Conservation (phyloP, 2,329 filamentous ascomycete genomes). For the Fusarium musae region DNA sequence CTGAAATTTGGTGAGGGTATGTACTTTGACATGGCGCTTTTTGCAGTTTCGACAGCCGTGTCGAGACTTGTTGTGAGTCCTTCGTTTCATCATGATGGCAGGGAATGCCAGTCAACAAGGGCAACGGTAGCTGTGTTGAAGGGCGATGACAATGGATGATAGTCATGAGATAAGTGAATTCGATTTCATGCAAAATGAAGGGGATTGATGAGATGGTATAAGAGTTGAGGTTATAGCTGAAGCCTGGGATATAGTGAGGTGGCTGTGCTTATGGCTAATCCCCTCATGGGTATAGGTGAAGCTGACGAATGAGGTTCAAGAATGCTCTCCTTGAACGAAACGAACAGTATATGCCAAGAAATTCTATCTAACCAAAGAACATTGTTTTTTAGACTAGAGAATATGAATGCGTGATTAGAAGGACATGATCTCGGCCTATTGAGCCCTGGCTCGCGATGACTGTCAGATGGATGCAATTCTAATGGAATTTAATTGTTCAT, state of each 20-base stretch:
- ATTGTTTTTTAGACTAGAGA: background rate
- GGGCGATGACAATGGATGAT: fast-evolving
- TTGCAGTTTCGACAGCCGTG: constrained; percentile 44
- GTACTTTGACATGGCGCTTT: constrained; percentile 42
- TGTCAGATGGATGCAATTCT: fast-evolving
- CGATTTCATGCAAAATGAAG: background rate
- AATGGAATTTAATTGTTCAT: background rate
- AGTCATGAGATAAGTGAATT: background rate
- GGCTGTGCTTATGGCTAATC: constrained; percentile 34
- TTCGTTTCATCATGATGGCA: constrained; percentile 35
- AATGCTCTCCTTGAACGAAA: background rate
- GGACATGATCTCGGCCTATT: too few relatives aligned
- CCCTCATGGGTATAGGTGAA: background rate
- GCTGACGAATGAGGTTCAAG: constrained; percentile 8
- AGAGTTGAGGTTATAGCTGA: background rate
- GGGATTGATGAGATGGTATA: background rate
- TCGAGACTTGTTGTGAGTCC: constrained; percentile 41
- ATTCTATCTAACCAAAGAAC: background rate
- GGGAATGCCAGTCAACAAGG: background rate
- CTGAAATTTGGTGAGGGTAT: background rate
- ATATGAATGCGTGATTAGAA: background rate
- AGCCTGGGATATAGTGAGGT: constrained; percentile 7
- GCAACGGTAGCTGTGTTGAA: fast-evolving
- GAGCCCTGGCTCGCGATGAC: background rate
- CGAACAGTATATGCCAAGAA: background rate